A percentile compares a stretch with the other conserved stretches of the same genome.
These are phyloP conservation scores for Pyricularia sp. DNA, from an alignment of 2,329 filamentous ascomycete genomes.

Conservation along the genomic window DNA sequence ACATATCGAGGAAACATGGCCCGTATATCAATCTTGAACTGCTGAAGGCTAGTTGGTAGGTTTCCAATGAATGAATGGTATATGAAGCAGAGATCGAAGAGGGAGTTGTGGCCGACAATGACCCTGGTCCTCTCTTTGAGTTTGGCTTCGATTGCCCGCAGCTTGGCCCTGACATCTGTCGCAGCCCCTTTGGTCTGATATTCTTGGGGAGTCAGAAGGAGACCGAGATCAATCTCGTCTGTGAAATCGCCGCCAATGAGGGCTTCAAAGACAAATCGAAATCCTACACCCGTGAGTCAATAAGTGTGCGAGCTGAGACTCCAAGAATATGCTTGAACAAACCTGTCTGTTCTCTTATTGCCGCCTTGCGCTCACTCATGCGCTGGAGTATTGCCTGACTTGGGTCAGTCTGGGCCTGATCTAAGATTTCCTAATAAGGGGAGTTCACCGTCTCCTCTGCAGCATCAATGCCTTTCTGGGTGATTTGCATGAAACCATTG, in stretches of 20 bases:
- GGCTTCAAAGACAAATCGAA: conserved; percentile 23
- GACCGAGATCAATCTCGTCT: conserved; percentile 8
- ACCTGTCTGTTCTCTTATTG: conserved; percentile 13
- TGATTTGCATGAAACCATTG: conserved; percentile 10
- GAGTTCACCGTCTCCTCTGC: conserved; percentile 6
- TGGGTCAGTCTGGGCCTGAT: neutral
- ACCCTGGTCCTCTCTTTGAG: conserved; percentile 23
- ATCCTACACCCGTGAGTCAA: neutral
- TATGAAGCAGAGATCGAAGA: conserved; percentile 55
- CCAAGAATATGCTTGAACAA: neutral
- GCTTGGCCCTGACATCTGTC: conserved; percentile 3
- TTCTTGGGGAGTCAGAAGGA: conserved; percentile 5
- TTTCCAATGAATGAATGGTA: conserved; percentile 52
- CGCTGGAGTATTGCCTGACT: neutral
- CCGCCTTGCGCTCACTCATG: neutral
- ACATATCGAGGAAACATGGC: conserved; percentile 34
- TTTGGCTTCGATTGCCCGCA: conserved; percentile 14
- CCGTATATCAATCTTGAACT: conserved; percentile 42
- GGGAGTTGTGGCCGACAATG: conserved; percentile 56
- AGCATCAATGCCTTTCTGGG: conserved; percentile 5
- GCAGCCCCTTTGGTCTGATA: neutral
- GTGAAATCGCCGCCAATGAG: conserved; percentile 31
- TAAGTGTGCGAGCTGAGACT: neutral
- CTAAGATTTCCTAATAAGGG: neutral
- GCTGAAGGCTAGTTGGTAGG: conserved; percentile 41